These are phyloP conservation scores for Phanerochaete sordida DNA, from an alignment of 768 basidiomycete species.

Conservation along the genomic window DNA sequence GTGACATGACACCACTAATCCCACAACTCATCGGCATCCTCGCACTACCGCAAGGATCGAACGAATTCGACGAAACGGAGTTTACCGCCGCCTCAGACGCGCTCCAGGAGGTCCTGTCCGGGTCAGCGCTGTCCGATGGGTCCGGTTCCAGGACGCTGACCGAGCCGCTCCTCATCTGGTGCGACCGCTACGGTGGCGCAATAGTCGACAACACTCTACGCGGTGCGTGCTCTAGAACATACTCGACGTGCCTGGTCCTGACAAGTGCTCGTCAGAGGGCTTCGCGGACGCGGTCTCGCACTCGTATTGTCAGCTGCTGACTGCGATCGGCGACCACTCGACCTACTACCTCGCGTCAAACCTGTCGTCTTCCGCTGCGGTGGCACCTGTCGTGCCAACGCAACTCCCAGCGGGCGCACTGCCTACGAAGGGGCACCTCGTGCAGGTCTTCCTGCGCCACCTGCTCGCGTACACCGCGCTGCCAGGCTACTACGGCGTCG, in stretches of 20 bases:
- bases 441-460: conserved; percentile 67
- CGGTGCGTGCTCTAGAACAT: conserved; percentile 27
- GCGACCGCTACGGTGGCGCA: conserved; percentile 48
- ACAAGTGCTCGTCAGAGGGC: conserved; percentile 29
- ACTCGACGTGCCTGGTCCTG: neutral
- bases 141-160: conserved; percentile 69
- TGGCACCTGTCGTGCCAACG: conserved; percentile 24
- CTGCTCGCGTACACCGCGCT: conserved; percentile 71
- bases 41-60: conserved; percentile 23
- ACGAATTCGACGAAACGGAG: conserved; percentile 41
- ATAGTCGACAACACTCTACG: conserved; percentile 38
- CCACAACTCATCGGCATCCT: conserved; percentile 52
- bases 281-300: conserved; percentile 56
- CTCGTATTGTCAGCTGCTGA: conserved; percentile 77
- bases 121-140: conserved; percentile 70
- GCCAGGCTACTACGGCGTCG: conserved; percentile 73
- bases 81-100: conserved; percentile 69
- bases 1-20: conserved; percentile 70
- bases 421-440: conserved; percentile 24
- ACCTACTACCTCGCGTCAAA: conserved; percentile 70
- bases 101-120: conserved; percentile 73
- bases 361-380: conserved; percentile 46
- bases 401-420: conserved; percentile 17
- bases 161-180: conserved; percentile 84
- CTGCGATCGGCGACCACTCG: conserved; percentile 84